Base-by-base conservation (phyloP, 495 filamentous ascomycete species). In the Hypoxylon subgilvum region DNA sequence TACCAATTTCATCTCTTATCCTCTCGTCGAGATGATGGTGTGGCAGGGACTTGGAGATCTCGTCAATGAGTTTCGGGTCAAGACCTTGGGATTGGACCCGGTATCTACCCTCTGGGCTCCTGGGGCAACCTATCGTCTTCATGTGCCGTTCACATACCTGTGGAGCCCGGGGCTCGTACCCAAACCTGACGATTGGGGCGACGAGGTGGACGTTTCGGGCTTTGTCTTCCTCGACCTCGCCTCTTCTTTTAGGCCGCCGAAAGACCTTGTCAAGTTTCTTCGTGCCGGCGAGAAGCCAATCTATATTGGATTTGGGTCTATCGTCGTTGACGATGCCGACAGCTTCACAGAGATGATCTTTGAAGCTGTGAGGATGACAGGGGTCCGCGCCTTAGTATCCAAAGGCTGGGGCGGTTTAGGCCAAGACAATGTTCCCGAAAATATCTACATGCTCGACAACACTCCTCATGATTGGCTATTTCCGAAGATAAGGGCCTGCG, bases 1-100 rank as follows among this genome's bases (percentile, higher is more conserved):
- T 22, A 83, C 85, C 4, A 91, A 91, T 72, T 89, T 89, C 58
- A 83, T 90, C 45, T 83, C 81, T 7, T 91, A 90, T 64, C 83
- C 87, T 1, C 72, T 90, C 28, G 86, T 87, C 10, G 85, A 88
- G 61, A 83, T 84, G 82, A 83, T 87, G 82, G 79, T 77, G 4
- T 84, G 82, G 82, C 81, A 84, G 31, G 82, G 83, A 1, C 69
- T 88, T 6, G 85, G 85, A 6, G 85, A 88, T 61, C 71, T 88
- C 14, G 82, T 88, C 51, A 88, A 88, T 63, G 61, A 78, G n/a
- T 88, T 88, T 61, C 69, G 85, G 32, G 71, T 78, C 13, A 80
- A 80, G 36, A 81, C 79, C 1, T 73, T 88, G 4, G 83, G 79
- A 5, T 75, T 88, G 1, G 83, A 86, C 23, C 80, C 83, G 1